Evolutionary conservation across 2,329 filamentous ascomycete genomes (phyloP).

Genomic region (Pseudocercospora vitis): DNA sequence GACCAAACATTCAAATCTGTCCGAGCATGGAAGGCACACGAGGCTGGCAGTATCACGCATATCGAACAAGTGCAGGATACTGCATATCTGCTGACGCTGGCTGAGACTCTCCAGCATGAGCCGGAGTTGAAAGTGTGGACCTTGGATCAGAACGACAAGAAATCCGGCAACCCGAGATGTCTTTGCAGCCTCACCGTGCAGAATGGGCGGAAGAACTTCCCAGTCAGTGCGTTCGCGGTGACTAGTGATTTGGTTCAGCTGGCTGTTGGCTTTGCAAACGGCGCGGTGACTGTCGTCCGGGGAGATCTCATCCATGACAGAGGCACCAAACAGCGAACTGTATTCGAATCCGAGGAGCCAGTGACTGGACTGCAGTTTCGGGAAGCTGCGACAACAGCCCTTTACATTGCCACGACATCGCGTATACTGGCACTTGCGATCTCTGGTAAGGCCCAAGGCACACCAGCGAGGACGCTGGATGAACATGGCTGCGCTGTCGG

Average conservation of each 20-base stretch:
- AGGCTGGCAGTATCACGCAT: conserved; percentile 76
- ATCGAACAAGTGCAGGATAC: conserved; percentile 91
- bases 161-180: conserved; percentile 84
- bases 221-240: conserved; percentile 87
- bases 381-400: conserved; percentile 64
- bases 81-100: conserved; percentile 78
- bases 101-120: conserved; percentile 84
- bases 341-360: conserved; percentile 95
- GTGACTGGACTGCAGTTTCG: conserved; percentile 86
- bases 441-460: conserved; percentile 83
- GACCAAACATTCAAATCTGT: conserved; percentile 84
- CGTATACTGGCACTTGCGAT: conserved; percentile 84
- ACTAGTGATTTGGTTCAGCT: conserved; percentile 88
- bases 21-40: conserved; percentile 83
- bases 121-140: conserved; percentile 97
- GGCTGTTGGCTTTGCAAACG: conserved; percentile 93
- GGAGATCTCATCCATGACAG: conserved; percentile 95
- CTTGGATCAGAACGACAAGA: conserved; percentile 89
- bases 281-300: conserved; percentile 86
- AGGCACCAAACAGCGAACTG: conserved; percentile 87
- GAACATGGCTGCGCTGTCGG: conserved; percentile 88
- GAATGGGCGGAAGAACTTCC: conserved; percentile 89
- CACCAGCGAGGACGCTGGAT: conserved; percentile 83
- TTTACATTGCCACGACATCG: conserved; percentile 90
- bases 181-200: conserved; percentile 81